Evolutionary conservation across 1,284 basidiomycete genomes (phyloP), one percentile per base, ranked within the genome.

Genomic region (Apiotrichum gracile): DNA sequence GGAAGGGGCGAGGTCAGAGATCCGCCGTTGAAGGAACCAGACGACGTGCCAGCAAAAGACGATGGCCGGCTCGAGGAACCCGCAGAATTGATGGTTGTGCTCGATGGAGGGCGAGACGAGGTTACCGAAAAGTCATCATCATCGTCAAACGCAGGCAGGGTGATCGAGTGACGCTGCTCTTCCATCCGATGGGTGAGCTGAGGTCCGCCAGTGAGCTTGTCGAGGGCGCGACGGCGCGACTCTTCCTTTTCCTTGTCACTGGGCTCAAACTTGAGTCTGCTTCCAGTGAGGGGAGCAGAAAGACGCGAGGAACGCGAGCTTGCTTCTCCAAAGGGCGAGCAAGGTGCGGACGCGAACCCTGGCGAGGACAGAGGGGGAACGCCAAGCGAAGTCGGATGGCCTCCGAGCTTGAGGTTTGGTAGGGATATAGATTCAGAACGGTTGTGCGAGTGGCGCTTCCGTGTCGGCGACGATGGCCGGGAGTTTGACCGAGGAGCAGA

Each of bases 401-500:
- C 53, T 9, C 55, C 61, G 8, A 73, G 60, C 44, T 69, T 70
- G 44, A 70, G 63, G 47, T 71, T 72, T 3, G 71, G 66, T 2
- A 73, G 52, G 1, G 72, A 74, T 43, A 74, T 74, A 33, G 72
- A 74, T 34, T 63, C 67, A 14, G 72, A 74, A 22, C 72, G 67
- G 26, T 67, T 72, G 53, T 74, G 72, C 3, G 70, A 72, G 52
- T 72, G 72, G 5, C 67, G 65, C 47, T 62, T 45, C 2, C 47
- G 44, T 19, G 49, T 35, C 21, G 58, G 47, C 24, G 51, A 53
- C 5, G 44, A 49, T 60, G 70, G 10, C 60, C 68, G 35, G 55
- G 62, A 33, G n/a, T 29, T 26, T 38, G 40, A 44, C 5, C 41
- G 39, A 19, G 47, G 66, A 57, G 21, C 52, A 2, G 51, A 38